Evolutionary conservation across 2,329 filamentous ascomycete genomes (phyloP).

Genomic region (Lasiodiplodia sp.): DNA sequence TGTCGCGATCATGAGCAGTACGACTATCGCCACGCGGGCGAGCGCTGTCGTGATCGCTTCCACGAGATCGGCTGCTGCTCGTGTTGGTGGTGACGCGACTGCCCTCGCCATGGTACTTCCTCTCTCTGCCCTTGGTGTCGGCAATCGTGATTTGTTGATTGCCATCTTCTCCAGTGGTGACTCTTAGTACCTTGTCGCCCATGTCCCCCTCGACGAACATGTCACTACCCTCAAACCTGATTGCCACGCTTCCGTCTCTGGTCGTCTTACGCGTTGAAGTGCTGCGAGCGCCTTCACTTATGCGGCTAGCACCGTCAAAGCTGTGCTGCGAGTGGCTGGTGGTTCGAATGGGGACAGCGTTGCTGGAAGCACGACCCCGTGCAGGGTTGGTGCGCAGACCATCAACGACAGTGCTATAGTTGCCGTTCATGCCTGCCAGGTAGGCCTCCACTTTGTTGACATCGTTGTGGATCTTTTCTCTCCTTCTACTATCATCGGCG

Average conservation of each 20-base stretch:
- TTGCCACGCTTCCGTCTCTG: constrained; percentile 11
- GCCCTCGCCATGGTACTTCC: constrained; percentile 15
- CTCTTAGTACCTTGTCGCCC: constrained; percentile 2
- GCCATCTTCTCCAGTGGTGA: constrained; percentile 24
- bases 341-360: constrained; percentile 3
- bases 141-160: constrained; percentile 20
- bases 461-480: constrained; percentile 12
- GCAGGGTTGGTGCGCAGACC: constrained; percentile 11
- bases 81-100: constrained; percentile 25
- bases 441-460: constrained; percentile 20
- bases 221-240: constrained; percentile 16
- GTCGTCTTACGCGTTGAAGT: constrained; percentile 18
- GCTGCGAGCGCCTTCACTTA: constrained; percentile 23
- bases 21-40: constrained; percentile 7
- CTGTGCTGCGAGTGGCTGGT: constrained; percentile 18
- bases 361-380: constrained; percentile 23
- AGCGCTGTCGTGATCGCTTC: constrained; percentile 13
- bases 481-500: constrained; percentile 7
- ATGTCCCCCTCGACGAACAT: constrained; percentile 26
- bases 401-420: constrained; percentile 6
- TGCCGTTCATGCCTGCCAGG: neutral
- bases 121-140: constrained; percentile 22
- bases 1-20: neutral
- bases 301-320: constrained; percentile 16
- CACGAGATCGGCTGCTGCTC: constrained; percentile 18